These are phyloP conservation scores for Verticillium nonalfalfae DNA, from an alignment of 2,329 filamentous ascomycete species.

Conservation along the genomic window DNA sequence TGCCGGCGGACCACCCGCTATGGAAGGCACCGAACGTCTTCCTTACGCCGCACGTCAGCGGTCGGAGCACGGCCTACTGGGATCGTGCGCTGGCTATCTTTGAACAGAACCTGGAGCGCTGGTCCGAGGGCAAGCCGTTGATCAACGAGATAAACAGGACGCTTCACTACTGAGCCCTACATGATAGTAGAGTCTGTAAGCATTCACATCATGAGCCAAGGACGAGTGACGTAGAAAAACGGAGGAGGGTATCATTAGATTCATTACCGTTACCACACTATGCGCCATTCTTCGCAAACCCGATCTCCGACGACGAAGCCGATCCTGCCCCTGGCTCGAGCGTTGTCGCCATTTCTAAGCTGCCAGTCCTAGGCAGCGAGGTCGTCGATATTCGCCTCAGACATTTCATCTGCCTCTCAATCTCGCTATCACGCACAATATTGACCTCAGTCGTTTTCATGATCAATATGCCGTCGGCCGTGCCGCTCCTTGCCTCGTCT, in stretches of 20 bases:
- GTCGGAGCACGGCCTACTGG: constrained; percentile 30
- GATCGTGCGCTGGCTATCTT: constrained; percentile 35
- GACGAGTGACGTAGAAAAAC: neutral
- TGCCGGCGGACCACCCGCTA: constrained; percentile 60
- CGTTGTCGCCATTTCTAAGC: neutral
- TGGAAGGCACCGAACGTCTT: constrained; percentile 66
- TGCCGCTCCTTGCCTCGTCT: neutral
- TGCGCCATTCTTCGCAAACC: neutral
- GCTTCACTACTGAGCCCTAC: neutral
- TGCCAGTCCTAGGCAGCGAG: neutral
- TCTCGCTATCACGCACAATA: neutral
- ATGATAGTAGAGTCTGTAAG: no score
- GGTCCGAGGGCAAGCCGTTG: constrained; percentile 28
- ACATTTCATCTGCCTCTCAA: constrained; percentile 1
- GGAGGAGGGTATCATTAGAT: neutral
- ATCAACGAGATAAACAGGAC: constrained; percentile 33
- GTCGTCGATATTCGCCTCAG: constrained; percentile 1
- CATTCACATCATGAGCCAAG: neutral
- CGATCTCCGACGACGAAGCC: neutral
- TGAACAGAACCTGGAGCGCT: constrained; percentile 29
- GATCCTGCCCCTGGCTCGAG: neutral
- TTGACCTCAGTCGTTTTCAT: constrained; percentile 1
- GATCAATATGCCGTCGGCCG: neutral
- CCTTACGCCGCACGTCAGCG: constrained; percentile 49
- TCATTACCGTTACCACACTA: neutral